Percentiles rank a stretch among this genome's conserved stretches.
Conservation (phyloP, 176 grass and related monocot genomes). For the Carex pumila region DNA sequence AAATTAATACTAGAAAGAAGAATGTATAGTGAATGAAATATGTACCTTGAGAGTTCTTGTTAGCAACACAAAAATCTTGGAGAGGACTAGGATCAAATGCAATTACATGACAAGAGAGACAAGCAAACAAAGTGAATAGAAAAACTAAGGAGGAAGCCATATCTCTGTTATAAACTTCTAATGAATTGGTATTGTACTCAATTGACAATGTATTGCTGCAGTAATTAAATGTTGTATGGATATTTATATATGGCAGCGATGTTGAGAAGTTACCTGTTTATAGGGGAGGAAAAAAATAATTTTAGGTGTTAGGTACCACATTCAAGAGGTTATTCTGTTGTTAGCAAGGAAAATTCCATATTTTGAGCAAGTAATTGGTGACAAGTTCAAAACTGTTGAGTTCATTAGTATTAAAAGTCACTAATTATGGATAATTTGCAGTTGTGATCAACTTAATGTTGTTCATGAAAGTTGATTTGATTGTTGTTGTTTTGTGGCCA, state of each 20-base stretch:
- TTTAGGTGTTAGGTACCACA: neutral
- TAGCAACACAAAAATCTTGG: conserved; percentile 6
- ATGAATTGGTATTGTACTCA: neutral
- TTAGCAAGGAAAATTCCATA: neutral
- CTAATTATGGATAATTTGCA: no score
- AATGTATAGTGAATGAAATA: neutral
- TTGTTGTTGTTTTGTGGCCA: no score
- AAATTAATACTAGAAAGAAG: neutral
- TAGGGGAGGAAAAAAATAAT: neutral
- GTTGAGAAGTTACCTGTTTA: neutral
- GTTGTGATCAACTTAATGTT: no score
- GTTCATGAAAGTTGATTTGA: no score
- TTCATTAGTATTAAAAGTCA: neutral
- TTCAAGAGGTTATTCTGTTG: neutral
- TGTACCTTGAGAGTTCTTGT: conserved; percentile 6
- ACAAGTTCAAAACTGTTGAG: neutral
- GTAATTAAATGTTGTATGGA: neutral
- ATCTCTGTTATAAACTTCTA: neutral
- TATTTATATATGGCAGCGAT: neutral
- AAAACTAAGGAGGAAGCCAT: neutral
- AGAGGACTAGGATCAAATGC: conserved; percentile 1
- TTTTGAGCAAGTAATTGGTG: neutral
- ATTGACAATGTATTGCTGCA: neutral
- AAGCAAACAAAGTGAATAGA: neutral
- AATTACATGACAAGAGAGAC: neutral